Conservation (phyloP, 2,329 filamentous ascomycete species). For the Curvularia sp. region DNA sequence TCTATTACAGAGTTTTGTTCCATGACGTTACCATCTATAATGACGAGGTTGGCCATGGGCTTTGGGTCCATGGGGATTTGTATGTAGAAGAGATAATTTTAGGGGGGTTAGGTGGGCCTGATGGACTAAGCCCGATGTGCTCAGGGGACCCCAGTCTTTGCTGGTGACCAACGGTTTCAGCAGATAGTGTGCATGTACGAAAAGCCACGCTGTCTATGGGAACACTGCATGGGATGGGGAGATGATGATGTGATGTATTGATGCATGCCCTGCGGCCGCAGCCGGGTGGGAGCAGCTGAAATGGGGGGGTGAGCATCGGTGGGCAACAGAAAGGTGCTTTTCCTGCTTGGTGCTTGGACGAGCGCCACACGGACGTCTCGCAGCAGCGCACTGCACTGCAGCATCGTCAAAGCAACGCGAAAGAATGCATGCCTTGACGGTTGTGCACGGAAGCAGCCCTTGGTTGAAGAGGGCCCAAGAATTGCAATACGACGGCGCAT, state of each 20-base stretch:
- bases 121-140: slow-evolving; percentile 1
- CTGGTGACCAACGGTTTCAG: slow-evolving; percentile 10
- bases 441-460: background rate
- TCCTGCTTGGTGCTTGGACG: background rate
- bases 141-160: slow-evolving; percentile 6
- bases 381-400: background rate
- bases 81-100: background rate
- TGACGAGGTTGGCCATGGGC: too few relatives aligned
- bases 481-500: slow-evolving; percentile 7
- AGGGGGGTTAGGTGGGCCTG: background rate
- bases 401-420: background rate
- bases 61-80: too few relatives aligned
- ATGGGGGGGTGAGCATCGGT: background rate
- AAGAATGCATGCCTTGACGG: too few relatives aligned
- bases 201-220: background rate
- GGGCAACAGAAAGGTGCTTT: background rate
- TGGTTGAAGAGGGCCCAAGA: background rate
- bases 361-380: background rate
- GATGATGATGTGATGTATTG: slow-evolving; percentile 2
- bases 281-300: background rate
- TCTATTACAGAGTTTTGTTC: background rate
- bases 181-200: background rate
- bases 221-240: background rate
- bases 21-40: too few relatives aligned
- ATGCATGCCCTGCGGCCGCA: background rate